Evolutionary conservation across 2,329 filamentous ascomycete genomes (phyloP).

Genomic region (Fusarium chlamydosporum): DNA sequence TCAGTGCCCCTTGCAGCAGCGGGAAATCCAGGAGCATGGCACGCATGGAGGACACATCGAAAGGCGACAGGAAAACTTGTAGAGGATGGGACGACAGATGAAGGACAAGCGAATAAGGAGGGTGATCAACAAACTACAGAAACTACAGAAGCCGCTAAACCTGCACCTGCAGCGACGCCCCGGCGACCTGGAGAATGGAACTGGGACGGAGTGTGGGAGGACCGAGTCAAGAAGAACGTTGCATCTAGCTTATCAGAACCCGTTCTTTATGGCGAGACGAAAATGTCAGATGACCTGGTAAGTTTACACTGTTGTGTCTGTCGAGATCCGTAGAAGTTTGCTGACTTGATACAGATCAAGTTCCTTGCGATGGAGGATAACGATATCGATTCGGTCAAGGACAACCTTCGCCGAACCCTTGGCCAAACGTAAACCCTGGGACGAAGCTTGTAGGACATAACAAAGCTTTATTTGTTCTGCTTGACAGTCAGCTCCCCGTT

Average conservation of each 20-base stretch:
- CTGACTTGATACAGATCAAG: conserved; percentile 66
- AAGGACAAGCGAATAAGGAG: conserved; percentile 2
- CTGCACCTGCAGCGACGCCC: conserved; percentile 12
- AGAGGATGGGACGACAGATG: conserved; percentile 26
- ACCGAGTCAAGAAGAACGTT: conserved; percentile 84
- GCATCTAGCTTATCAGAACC: conserved; percentile 82
- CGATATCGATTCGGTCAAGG: conserved; percentile 70
- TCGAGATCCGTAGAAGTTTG: background rate
- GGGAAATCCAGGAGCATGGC: conserved; percentile 92
- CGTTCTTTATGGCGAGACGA: conserved; percentile 78
- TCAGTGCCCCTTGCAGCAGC: conserved; percentile 83
- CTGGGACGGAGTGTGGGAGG: conserved; percentile 97
- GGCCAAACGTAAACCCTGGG: conserved; percentile 50
- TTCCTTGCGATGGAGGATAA: conserved; percentile 74
- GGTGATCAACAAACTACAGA: conserved; percentile 16
- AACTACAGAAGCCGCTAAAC: conserved; percentile 30
- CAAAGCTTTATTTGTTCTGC: background rate
- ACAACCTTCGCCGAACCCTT: conserved; percentile 69
- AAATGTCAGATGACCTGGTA: conserved; percentile 79
- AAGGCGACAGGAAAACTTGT: conserved; percentile 52
- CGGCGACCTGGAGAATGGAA: conserved; percentile 85
- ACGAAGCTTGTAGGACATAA: background rate
- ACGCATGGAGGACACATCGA: conserved; percentile 87
- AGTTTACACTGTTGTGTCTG: conserved; percentile 50
- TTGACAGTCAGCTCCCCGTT: background rate